Base-by-base conservation (phyloP, 2,329 filamentous ascomycete species). In the Seiridium unicorne region DNA sequence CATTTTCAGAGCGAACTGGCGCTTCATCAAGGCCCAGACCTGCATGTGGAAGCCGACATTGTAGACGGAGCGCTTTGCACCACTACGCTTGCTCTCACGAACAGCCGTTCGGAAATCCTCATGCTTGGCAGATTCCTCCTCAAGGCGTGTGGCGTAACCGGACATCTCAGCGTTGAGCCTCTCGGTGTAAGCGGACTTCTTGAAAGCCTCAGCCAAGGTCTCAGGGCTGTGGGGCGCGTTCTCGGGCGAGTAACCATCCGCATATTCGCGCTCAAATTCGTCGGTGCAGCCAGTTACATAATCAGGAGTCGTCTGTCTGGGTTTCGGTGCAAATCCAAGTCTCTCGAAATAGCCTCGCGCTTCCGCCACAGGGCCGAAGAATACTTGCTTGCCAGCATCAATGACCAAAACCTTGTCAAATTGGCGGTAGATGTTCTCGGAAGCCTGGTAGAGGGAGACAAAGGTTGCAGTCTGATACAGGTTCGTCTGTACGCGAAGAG, bases 321-420 rank as follows among this genome's bases (percentile, higher is more conserved):
- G 90, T 55, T 89, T 89, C 6, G 88, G 84, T 5, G 86, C 79
- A 70, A 92, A 95, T 0, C 92, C 92, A 1, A 95, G 83, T 1
- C 83, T 77, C 69, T 94, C 91, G 62, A 95, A 94, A 72, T 94
- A 94, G 54, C 74, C 75, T 34, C 90, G 81, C 1, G 91, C 91
- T 63, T 90, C 84, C 1, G 80, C 74, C 0, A 84, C 77, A 0
- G 88, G 88, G 1, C 91, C 91, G 61, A 91, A 93, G 76, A 87
- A 95, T 40, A 91, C 89, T 71, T 93, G 88, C 35, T 83, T 84
- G 2, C 91, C 91, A 46, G 85, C 83, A 62, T 93, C 89, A 59
- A 95, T 90, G 42, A 93, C 89, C 68, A 96, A 78, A 10, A 95
- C 91, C 73, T 94, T 95, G 78, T 96, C 91, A 63, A 94, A 93